Percentiles rank a stretch among this genome's conserved stretches.
These are phyloP conservation scores for Neurospora discreta DNA, from an alignment of 495 filamentous ascomycete genomes.

Conservation along the genomic window DNA sequence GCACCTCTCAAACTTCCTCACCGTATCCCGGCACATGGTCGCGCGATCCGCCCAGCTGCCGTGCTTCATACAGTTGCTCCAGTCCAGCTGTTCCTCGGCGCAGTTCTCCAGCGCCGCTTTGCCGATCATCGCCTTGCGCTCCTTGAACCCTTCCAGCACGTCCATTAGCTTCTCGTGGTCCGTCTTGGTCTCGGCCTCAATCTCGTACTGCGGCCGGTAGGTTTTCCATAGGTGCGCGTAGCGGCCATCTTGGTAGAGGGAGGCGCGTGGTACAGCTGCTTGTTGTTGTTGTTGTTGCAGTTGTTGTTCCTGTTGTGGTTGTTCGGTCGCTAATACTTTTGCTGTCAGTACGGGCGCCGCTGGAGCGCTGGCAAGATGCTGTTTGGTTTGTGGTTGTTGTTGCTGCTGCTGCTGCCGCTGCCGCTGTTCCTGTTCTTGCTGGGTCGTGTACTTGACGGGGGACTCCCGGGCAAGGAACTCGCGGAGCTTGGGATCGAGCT, in stretches of 20 bases:
- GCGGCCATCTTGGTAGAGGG: slow-evolving; percentile 60
- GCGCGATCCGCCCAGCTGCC: slow-evolving; percentile 48
- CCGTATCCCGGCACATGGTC: slow-evolving; percentile 66
- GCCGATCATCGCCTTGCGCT: slow-evolving; percentile 65
- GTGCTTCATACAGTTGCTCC: slow-evolving; percentile 62
- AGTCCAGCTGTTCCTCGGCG: slow-evolving; percentile 65
- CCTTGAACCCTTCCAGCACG: slow-evolving; percentile 73
- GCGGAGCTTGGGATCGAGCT: slow-evolving; percentile 73
- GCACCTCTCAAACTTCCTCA: slow-evolving; percentile 62
- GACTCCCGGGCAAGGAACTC: slow-evolving; percentile 79
- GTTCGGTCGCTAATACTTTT: neutral
- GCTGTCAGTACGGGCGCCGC: neutral
- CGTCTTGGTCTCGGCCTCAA: slow-evolving; percentile 53
- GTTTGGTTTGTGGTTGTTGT: slow-evolving; percentile 4
- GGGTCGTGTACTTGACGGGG: slow-evolving; percentile 55
- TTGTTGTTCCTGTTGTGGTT: neutral
- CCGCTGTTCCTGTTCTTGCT: slow-evolving; percentile 1
- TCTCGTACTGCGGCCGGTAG: slow-evolving; percentile 55
- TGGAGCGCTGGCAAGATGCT: neutral
- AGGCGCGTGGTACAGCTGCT: slow-evolving; percentile 22
- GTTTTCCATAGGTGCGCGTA: slow-evolving; percentile 91
- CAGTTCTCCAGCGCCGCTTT: slow-evolving; percentile 88
- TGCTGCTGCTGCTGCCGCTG: neutral
- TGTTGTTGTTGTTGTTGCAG: neutral
- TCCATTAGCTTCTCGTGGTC: slow-evolving; percentile 63